A percentile compares a stretch with the other conserved stretches of the same genome.
Evolutionary conservation across 169 alveolate species (phyloP).

Genomic region (Babesia bovis): DNA sequence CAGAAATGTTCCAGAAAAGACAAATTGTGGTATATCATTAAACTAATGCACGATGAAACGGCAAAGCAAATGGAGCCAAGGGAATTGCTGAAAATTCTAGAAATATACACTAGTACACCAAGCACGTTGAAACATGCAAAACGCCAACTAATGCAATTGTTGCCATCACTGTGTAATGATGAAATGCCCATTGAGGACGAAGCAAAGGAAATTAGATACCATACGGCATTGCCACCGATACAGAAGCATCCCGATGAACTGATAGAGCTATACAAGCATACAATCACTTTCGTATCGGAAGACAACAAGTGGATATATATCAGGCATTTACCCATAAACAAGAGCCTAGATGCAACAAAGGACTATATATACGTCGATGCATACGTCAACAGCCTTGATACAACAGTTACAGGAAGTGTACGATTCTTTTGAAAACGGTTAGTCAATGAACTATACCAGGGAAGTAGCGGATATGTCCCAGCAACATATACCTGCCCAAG

Average conservation of each 20-base stretch:
- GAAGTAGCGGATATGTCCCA: background rate
- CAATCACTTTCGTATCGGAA: conserved; percentile 40
- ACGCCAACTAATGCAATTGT: conserved; percentile 1
- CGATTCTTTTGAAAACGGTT: conserved; percentile 13
- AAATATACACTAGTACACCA: conserved; percentile 23
- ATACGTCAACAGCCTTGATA: conserved; percentile 28
- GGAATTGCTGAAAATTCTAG: conserved; percentile 24
- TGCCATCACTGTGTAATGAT: background rate
- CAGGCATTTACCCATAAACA: conserved; percentile 20
- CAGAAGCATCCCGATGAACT: background rate
- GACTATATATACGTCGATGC: conserved; percentile 40
- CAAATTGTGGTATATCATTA: background rate
- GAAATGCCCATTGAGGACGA: background rate
- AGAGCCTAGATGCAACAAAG: background rate
- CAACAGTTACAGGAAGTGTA: conserved; percentile 26
- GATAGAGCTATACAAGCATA: conserved; percentile 12
- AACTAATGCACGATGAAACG: conserved; percentile 1
- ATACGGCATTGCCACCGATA: background rate
- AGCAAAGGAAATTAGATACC: background rate
- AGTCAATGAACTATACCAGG: background rate
- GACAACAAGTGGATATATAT: conserved; percentile 51
- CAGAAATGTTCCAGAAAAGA: background rate
- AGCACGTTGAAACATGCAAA: conserved; percentile 22
- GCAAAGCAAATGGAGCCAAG: background rate
- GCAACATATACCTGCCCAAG: background rate